These are phyloP conservation scores for Taphrina pruni DNA, from an alignment of 1,139 yeast genomes.

Conservation along the genomic window DNA sequence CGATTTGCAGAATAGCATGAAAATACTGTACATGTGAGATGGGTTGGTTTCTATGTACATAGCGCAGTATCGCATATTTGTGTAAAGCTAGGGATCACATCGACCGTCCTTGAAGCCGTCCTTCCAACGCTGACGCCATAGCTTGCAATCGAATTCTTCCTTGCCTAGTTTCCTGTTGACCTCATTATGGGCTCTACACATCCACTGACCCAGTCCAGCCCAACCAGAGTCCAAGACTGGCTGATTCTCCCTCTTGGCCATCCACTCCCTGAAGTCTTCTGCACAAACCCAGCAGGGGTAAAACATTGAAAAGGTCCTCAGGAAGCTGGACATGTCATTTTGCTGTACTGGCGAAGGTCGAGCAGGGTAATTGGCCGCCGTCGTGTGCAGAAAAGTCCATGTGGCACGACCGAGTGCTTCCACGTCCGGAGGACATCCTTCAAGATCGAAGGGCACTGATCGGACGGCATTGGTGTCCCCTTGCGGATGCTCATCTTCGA, in stretches of 20 bases:
- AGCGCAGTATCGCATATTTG: not conserved
- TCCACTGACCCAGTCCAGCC: slow-evolving; percentile 86
- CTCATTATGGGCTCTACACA: slow-evolving; percentile 92
- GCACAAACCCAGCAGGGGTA: slow-evolving; percentile 98
- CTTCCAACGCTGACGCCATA: slow-evolving; percentile 90
- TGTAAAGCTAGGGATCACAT: slow-evolving; percentile 42
- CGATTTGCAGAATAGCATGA: not conserved
- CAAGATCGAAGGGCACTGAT: slow-evolving; percentile 49
- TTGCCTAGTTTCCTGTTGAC: slow-evolving; percentile 86
- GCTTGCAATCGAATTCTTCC: slow-evolving; percentile 79
- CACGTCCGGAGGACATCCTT: slow-evolving; percentile 86
- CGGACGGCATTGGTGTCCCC: slow-evolving; percentile 1
- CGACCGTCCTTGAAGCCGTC: slow-evolving; percentile 48
- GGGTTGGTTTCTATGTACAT: not conserved
- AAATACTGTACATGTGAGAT: too few relatives aligned
- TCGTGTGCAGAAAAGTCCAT: slow-evolving; percentile 89
- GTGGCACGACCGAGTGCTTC: slow-evolving; percentile 79
- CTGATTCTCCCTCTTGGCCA: slow-evolving; percentile 59
- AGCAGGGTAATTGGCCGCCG: slow-evolving; percentile 89
- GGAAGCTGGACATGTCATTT: slow-evolving; percentile 70
- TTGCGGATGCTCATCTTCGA: not conserved
- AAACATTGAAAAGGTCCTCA: slow-evolving; percentile 72
- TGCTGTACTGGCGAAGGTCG: slow-evolving; percentile 68
- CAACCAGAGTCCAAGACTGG: slow-evolving; percentile 69
- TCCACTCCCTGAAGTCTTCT: slow-evolving; percentile 73